phyloP scores from a whole-genome alignment of 1,139 yeast genomes.

The Saccharomyces hybrid region DNA sequence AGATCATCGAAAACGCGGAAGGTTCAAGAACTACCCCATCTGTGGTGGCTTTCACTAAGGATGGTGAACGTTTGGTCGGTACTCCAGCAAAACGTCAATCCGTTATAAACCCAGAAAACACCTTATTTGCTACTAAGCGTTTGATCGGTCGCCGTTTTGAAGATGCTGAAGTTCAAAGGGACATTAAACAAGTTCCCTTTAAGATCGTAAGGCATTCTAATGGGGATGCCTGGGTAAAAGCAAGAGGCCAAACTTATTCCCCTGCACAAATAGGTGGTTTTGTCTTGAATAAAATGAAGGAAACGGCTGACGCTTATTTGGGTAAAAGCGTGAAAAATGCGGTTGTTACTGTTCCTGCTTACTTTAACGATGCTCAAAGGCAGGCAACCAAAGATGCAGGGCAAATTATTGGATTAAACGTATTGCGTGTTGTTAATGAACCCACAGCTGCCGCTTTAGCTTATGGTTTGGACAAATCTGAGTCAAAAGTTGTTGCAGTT shows the following conservation, averaged over 20 bases:
- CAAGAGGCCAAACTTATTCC: slow-evolving; percentile 85
- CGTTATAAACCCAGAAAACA: slow-evolving; percentile 96
- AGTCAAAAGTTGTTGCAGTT: slow-evolving; percentile 83
- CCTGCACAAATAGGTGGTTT: slow-evolving; percentile 98
- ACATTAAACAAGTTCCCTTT: slow-evolving; percentile 92
- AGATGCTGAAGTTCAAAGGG: slow-evolving; percentile 94
- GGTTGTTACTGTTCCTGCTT: slow-evolving; percentile 96
- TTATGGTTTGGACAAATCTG: slow-evolving; percentile 86
- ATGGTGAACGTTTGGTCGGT: slow-evolving; percentile 93
- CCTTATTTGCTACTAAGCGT: slow-evolving; percentile 96
- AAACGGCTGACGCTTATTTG: slow-evolving; percentile 87
- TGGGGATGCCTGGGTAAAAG: slow-evolving; percentile 99
- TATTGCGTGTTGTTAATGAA: slow-evolving; percentile 94
- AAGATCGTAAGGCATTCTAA: slow-evolving; percentile 91
- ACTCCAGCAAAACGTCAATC: slow-evolving; percentile 99
- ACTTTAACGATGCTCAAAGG: slow-evolving; percentile 96
- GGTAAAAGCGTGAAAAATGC: slow-evolving; percentile 84
- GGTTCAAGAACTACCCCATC: slow-evolving; percentile 99
- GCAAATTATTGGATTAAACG: slow-evolving; percentile 92
- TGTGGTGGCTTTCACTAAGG: slow-evolving; percentile 95
- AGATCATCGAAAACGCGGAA: slow-evolving; percentile 95
- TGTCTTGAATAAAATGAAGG: slow-evolving; percentile 85
- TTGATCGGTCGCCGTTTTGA: slow-evolving; percentile 96
- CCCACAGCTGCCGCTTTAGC: slow-evolving; percentile 99
- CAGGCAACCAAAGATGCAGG: slow-evolving; percentile 99